A percentile compares a stretch with the other conserved stretches of the same genome.
Evolutionary conservation across 768 basidiomycete species (phyloP).

Genomic region (Suillus bovinus): DNA sequence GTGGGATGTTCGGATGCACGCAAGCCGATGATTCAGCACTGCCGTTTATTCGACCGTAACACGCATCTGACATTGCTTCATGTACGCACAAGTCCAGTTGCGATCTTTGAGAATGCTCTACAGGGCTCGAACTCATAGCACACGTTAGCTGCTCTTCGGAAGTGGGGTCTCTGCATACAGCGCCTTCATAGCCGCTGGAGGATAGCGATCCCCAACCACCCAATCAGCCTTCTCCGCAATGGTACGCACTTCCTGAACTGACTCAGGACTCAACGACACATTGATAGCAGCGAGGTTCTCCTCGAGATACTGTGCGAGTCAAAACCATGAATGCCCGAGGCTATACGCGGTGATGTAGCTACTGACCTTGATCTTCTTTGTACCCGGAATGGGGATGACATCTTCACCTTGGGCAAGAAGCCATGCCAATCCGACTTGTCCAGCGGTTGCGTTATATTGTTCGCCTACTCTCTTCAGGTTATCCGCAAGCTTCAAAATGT

Average conservation of each 20-base stretch:
- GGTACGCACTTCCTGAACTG: slow-evolving; percentile 37
- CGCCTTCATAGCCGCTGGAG: not conserved
- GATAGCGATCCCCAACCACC: slow-evolving; percentile 29
- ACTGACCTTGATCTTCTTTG: slow-evolving; percentile 33
- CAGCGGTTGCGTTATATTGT: slow-evolving; percentile 35
- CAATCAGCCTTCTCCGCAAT: slow-evolving; percentile 34
- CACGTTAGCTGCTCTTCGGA: not conserved
- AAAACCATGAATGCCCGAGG: slow-evolving; percentile 1
- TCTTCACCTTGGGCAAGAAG: slow-evolving; percentile 39
- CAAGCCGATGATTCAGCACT: not conserved
- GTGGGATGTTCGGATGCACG: not conserved
- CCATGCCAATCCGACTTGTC: slow-evolving; percentile 44
- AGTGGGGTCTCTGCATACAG: slow-evolving; percentile 25
- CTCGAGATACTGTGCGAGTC: slow-evolving; percentile 37
- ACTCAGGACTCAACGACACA: slow-evolving; percentile 37
- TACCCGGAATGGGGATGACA: slow-evolving; percentile 44
- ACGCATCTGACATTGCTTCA: not conserved
- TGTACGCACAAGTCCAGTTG: not conserved
- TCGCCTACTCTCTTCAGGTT: slow-evolving; percentile 34
- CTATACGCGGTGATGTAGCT: not conserved
- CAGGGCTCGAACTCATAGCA: not conserved
- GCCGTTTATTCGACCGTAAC: not conserved
- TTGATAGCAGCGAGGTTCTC: slow-evolving; percentile 43
- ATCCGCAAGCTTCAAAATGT: slow-evolving; percentile 40
- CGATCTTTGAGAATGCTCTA: not conserved